Evolutionary conservation across 2,329 filamentous ascomycete genomes (phyloP).

Genomic region (Thelonectria blattea): DNA sequence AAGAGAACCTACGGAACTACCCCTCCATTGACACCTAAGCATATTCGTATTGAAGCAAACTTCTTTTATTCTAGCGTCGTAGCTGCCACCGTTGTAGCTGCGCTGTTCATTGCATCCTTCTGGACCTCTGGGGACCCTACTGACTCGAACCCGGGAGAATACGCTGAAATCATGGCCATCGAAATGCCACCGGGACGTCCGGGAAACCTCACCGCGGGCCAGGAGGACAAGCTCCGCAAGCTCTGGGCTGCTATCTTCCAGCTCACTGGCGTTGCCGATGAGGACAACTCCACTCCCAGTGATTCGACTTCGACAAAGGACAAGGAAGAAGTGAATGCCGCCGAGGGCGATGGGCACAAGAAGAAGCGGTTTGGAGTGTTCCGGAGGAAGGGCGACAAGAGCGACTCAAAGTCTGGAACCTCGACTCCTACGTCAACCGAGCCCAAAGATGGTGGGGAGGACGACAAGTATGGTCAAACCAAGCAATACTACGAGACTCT

Average conservation of each 20-base stretch:
- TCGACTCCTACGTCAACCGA: conserved; percentile 47
- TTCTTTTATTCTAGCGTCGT: conserved; percentile 23
- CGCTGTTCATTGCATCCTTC: conserved; percentile 24
- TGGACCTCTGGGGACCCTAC: conserved; percentile 20
- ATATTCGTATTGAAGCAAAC: conserved; percentile 27
- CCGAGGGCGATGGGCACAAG: conserved; percentile 66
- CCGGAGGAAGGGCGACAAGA: conserved; percentile 66
- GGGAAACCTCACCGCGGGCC: conserved; percentile 85
- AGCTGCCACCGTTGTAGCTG: conserved; percentile 21
- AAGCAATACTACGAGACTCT: conserved; percentile 87
- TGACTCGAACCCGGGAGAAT: conserved; percentile 22
- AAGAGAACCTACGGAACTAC: conserved; percentile 19
- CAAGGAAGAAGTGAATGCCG: conserved; percentile 29
- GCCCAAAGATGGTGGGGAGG: conserved; percentile 51
- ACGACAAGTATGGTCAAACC: conserved; percentile 93
- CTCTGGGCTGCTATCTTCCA: conserved; percentile 81
- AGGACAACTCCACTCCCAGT: conserved; percentile 33
- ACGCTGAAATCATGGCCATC: conserved; percentile 45
- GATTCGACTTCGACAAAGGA: conserved; percentile 29
- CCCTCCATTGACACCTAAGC: conserved; percentile 4
- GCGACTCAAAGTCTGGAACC: conserved; percentile 51
- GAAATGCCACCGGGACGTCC: conserved; percentile 71
- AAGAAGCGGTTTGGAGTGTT: conserved; percentile 78
- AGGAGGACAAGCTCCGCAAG: conserved; percentile 87
- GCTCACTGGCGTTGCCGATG: conserved; percentile 68